Conservation (phyloP, 331 rosid genomes). For the Quercus phellos region DNA sequence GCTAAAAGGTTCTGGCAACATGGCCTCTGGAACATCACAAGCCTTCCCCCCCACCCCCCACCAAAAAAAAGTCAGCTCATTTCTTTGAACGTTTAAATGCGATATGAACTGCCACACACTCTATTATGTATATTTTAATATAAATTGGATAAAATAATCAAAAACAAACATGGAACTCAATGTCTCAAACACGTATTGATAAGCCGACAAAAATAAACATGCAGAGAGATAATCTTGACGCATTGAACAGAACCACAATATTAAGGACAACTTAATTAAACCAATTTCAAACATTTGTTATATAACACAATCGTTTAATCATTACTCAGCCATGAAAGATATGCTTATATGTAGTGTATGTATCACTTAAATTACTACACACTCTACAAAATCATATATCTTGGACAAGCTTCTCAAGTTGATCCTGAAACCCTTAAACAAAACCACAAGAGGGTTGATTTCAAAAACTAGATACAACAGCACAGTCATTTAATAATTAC, state of each 20-base stretch:
- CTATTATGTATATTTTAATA: not conserved
- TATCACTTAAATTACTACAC: not conserved
- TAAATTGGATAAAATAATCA: not conserved
- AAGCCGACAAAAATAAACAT: no score
- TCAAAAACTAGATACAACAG: not conserved
- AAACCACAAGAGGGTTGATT: not conserved
- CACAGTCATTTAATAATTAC: not conserved
- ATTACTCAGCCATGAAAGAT: not conserved
- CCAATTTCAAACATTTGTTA: not conserved
- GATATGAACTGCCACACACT: not conserved
- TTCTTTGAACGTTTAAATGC: not conserved
- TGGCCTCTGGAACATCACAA: slow-evolving; percentile 62
- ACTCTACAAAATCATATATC: not conserved
- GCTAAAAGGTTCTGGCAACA: slow-evolving; percentile 56
- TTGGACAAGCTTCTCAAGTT: slow-evolving; percentile 6
- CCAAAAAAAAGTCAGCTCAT: slow-evolving; percentile 2
- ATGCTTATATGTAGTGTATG: not conserved
- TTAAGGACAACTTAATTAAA: not conserved
- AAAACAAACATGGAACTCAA: not conserved
- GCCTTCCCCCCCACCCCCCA: slow-evolving; percentile 33
- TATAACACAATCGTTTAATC: not conserved
- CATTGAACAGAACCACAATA: not conserved
- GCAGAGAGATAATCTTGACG: no score
- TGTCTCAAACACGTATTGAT: no score
- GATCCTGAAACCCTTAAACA: not conserved